Conservation (phyloP, 257 asterid species). For the Pogostemon cablin region DNA sequence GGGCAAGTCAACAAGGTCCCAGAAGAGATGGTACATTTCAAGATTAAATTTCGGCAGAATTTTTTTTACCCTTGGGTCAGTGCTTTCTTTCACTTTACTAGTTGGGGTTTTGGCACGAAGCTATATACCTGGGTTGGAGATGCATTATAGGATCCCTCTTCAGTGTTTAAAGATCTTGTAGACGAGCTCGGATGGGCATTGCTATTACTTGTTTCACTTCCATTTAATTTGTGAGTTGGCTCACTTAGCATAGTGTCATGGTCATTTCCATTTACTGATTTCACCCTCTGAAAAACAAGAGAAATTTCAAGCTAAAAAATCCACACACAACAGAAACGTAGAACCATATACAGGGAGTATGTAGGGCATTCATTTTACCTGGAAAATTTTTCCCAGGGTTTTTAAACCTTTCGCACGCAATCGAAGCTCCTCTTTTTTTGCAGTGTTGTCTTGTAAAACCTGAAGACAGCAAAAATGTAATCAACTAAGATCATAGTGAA, state of each 20-base stretch:
- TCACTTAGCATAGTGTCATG: constrained; percentile 41
- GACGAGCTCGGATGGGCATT: constrained; percentile 51
- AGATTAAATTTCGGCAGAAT: no score
- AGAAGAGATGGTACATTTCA: no score
- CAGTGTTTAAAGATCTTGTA: constrained; percentile 48
- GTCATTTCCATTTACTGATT: constrained; percentile 63
- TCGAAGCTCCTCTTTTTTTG: constrained; percentile 93
- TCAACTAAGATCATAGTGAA: constrained; percentile 20
- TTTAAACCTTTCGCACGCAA: constrained; percentile 93
- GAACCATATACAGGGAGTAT: not conserved
- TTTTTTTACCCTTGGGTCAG: no score
- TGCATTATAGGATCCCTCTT: constrained; percentile 40
- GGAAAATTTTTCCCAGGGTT: constrained; percentile 90
- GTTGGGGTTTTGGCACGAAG: no score
- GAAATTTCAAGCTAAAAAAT: constrained; percentile 25
- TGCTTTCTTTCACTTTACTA: no score
- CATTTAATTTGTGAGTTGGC: constrained; percentile 52
- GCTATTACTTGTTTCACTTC: constrained; percentile 47
- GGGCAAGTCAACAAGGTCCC: no score
- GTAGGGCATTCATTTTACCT: constrained; percentile 48
- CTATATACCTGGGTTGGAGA: constrained; percentile 53
- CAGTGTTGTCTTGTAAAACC: constrained; percentile 85
- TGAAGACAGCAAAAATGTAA: constrained; percentile 36
- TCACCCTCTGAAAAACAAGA: constrained; percentile 60
- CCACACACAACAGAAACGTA: constrained; percentile 10